Base-by-base conservation (phyloP, 768 basidiomycete genomes). In the Leucogyrophana mollusca region DNA sequence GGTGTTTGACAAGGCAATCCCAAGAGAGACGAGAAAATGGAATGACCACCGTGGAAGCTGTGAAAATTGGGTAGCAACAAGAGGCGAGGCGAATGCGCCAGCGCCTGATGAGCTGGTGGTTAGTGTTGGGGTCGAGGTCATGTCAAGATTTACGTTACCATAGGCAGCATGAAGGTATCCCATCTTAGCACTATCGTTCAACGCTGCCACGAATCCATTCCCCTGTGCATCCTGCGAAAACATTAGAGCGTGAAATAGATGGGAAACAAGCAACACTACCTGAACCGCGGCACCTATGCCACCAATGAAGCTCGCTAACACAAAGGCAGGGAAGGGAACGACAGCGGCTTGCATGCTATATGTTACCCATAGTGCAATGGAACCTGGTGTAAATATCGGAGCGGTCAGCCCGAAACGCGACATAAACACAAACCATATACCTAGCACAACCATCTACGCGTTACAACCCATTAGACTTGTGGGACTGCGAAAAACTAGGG, bases 121-220 rank as follows among this genome's bases (percentile, higher is more conserved):
- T 11, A 33, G 13, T 7, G 13, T 18, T 13, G 42, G 16, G 17
- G 30, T 14, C 4, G 25, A 18, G 8, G 14, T n/a, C n/a, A 8
- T 4, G 47, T 27, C n/a, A 48, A 2, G 23, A 38, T 21, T 21
- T 21, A 8, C 20, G 34, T 2, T 20, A 56, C 65, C 65, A 45
- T 65, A 67, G 4, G 52, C 34, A 4, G 55, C 61, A 34, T 67
- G 64, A 4, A 62, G 44, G 11, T 61, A 36, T 9, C 59, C 48
- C 40, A 66, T 49, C 38, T 61, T 60, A 7, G 46, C 57, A 33
- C 79, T 72, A 18, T 73, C 64, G 45, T 73, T 71, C 3, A 83
- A 63, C 33, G 69, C 71, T 1, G 80, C 83, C 9, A 87, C 78
- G 49, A 75, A 87, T 9, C 82, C 83, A 58, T 84, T 87, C 1